A percentile compares a stretch with the other conserved stretches of the same genome.
Conservation (phyloP, 495 filamentous ascomycete species). For the Lichenothelia convexa region DNA sequence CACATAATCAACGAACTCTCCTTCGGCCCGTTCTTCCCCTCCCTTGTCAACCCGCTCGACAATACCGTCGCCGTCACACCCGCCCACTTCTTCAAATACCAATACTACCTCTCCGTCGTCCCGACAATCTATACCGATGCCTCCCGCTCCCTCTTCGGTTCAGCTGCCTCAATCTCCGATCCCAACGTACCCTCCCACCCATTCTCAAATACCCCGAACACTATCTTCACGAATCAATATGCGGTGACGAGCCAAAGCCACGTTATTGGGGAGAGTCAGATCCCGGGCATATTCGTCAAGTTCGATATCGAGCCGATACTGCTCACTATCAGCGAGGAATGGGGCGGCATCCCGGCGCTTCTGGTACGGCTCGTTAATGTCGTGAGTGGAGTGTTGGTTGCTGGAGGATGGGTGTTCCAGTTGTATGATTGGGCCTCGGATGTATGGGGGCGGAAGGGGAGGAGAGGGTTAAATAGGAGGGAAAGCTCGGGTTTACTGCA, state of each 20-base stretch:
- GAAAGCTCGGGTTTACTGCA: slow-evolving; percentile 9
- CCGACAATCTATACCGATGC: slow-evolving; percentile 73
- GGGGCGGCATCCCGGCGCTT: slow-evolving; percentile 54
- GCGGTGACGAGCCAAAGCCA: slow-evolving; percentile 75
- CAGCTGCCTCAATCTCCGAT: slow-evolving; percentile 10
- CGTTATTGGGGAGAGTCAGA: slow-evolving; percentile 42
- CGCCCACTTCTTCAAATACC: slow-evolving; percentile 79
- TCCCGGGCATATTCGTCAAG: slow-evolving; percentile 96
- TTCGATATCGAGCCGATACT: slow-evolving; percentile 97
- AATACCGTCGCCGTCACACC: slow-evolving; percentile 61
- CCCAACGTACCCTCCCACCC: slow-evolving; percentile 11
- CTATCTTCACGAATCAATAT: slow-evolving; percentile 92
- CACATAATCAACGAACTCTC: slow-evolving; percentile 94
- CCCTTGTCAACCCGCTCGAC: slow-evolving; percentile 86
- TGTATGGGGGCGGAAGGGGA: slow-evolving; percentile 13
- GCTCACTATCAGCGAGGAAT: slow-evolving; percentile 65
- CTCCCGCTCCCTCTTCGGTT: slow-evolving; percentile 16
- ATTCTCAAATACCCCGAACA: slow-evolving; percentile 16
- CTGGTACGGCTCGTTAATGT: slow-evolving; percentile 58
- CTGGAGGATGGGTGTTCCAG: slow-evolving; percentile 45
- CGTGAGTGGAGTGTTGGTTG: slow-evolving; percentile 42
- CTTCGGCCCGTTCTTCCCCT: slow-evolving; percentile 89
- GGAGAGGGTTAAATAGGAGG: slow-evolving; percentile 3
- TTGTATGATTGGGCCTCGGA: slow-evolving; percentile 36
- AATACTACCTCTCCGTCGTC: slow-evolving; percentile 95